A percentile compares a stretch with the other conserved stretches of the same genome.
These are phyloP conservation scores for Paradendryphiella salina DNA, from an alignment of 2,329 filamentous ascomycete genomes.

Conservation along the genomic window DNA sequence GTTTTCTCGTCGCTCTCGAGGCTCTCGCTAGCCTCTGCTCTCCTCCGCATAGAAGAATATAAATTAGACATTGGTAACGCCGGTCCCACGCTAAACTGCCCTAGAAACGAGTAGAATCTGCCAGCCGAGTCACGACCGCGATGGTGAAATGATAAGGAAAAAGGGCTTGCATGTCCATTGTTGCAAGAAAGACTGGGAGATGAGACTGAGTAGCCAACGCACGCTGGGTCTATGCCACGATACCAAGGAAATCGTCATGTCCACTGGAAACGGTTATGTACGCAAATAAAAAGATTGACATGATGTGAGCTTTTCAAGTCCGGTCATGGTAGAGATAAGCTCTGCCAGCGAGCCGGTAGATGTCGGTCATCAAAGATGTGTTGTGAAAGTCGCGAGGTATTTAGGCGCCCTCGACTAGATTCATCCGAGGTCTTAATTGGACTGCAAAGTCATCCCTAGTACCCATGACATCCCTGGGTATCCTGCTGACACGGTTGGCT, in stretches of 20 bases:
- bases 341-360: constrained; percentile 41
- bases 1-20: background rate
- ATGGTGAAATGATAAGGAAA: constrained; percentile 18
- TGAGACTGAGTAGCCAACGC: constrained; percentile 20
- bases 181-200: constrained; percentile 4
- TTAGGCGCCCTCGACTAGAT: constrained; percentile 49
- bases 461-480: constrained; percentile 81
- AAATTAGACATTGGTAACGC: constrained; percentile 33
- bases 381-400: constrained; percentile 6
- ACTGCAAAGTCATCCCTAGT: constrained; percentile 68
- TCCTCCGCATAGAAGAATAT: constrained; percentile 17
- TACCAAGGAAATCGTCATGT: constrained; percentile 37
- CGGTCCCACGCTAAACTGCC: constrained; percentile 22
- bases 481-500: constrained; percentile 81
- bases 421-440: constrained; percentile 62
- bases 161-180: constrained; percentile 10
- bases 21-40: background rate
- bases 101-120: constrained; percentile 21
- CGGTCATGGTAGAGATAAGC: constrained; percentile 20
- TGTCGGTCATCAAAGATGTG: constrained; percentile 15
- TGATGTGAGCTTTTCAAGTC: constrained; percentile 30
- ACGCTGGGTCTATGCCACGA: constrained; percentile 37
- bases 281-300: constrained; percentile 17
- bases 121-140: constrained; percentile 20
- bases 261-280: constrained; percentile 17